phyloP scores from a whole-genome alignment of 2,329 filamentous ascomycete species.

The Byssoonygena ceratinophila region DNA sequence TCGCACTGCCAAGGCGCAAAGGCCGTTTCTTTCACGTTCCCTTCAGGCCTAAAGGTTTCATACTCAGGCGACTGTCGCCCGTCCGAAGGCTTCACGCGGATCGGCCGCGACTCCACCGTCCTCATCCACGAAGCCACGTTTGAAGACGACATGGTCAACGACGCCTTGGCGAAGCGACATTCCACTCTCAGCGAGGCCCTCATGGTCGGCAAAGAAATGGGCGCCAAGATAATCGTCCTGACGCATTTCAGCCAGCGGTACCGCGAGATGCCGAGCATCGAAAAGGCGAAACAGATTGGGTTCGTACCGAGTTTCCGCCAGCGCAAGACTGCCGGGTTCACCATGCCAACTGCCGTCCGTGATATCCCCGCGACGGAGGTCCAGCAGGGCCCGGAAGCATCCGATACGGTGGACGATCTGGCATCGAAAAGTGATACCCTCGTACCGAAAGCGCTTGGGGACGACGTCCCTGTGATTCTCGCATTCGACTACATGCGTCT shows the following conservation, averaged over 20 bases:
- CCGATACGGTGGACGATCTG: neutral
- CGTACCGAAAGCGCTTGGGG: neutral
- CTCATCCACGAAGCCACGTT: slow-evolving; percentile 95
- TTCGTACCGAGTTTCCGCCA: slow-evolving; percentile 5
- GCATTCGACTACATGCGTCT: slow-evolving; percentile 57
- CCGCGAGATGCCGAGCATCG: slow-evolving; percentile 46
- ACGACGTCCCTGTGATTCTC: slow-evolving; percentile 45
- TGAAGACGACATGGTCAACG: slow-evolving; percentile 66
- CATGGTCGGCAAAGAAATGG: slow-evolving; percentile 64
- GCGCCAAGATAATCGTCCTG: slow-evolving; percentile 65
- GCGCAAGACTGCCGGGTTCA: neutral
- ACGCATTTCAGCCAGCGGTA: slow-evolving; percentile 97
- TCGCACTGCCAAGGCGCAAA: slow-evolving; percentile 69
- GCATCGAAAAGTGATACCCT: neutral
- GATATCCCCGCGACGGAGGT: slow-evolving; percentile 15
- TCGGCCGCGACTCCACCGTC: slow-evolving; percentile 66
- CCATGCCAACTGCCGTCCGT: slow-evolving; percentile 9
- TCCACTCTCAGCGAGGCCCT: slow-evolving; percentile 81
- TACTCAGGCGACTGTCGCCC: slow-evolving; percentile 94
- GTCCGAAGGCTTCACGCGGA: slow-evolving; percentile 54
- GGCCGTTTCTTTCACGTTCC: slow-evolving; percentile 67
- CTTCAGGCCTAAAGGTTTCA: slow-evolving; percentile 70
- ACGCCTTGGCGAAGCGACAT: slow-evolving; percentile 82
- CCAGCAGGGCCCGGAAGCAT: neutral
- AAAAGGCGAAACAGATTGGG: slow-evolving; percentile 4